phyloP scores from a whole-genome alignment of 2,329 filamentous ascomycete genomes.

The Didymella keratinophila region DNA sequence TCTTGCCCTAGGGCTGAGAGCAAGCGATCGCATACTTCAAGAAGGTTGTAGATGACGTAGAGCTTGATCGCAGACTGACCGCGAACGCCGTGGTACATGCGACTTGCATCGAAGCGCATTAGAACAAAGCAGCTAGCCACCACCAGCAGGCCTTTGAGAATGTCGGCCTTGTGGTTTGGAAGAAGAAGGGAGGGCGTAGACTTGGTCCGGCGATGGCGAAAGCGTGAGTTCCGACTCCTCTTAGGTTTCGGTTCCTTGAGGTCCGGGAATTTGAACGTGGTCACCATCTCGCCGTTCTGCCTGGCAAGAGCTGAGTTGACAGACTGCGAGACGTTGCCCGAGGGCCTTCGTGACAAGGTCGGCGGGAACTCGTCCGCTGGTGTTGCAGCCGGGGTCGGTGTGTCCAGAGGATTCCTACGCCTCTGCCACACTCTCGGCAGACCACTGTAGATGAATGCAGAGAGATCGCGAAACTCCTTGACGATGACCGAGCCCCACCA shows the following conservation, averaged over 20 bases:
- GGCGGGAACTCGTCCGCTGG: conserved; percentile 41
- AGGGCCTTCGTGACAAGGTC: conserved; percentile 37
- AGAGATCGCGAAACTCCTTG: conserved; percentile 75
- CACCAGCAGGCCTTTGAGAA: conserved; percentile 89
- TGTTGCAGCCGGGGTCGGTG: conserved; percentile 36
- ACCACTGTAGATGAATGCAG: conserved; percentile 80
- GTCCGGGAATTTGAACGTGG: conserved; percentile 41
- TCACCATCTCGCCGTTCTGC: conserved; percentile 32
- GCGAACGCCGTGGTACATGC: conserved; percentile 97
- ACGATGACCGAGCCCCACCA: conserved; percentile 80
- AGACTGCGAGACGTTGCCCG: conserved; percentile 28
- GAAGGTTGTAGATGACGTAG: conserved; percentile 98
- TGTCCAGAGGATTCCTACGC: conserved; percentile 55
- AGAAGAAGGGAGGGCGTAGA: conserved; percentile 85
- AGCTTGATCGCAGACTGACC: conserved; percentile 97
- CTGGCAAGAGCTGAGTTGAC: conserved; percentile 29
- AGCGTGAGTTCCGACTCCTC: conserved; percentile 42
- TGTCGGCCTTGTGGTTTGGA: conserved; percentile 91
- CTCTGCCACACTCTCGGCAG: conserved; percentile 78
- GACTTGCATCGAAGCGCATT: conserved; percentile 91
- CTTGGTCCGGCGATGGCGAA: conserved; percentile 75
- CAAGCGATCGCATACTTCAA: conserved; percentile 90
- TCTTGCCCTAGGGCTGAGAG: conserved; percentile 94
- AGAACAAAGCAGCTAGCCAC: conserved; percentile 83
- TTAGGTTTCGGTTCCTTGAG: conserved; percentile 39